Percentiles rank a stretch among this genome's conserved stretches.
phyloP scores from a whole-genome alignment of 768 basidiomycete genomes.

The Lentinula lateritia region DNA sequence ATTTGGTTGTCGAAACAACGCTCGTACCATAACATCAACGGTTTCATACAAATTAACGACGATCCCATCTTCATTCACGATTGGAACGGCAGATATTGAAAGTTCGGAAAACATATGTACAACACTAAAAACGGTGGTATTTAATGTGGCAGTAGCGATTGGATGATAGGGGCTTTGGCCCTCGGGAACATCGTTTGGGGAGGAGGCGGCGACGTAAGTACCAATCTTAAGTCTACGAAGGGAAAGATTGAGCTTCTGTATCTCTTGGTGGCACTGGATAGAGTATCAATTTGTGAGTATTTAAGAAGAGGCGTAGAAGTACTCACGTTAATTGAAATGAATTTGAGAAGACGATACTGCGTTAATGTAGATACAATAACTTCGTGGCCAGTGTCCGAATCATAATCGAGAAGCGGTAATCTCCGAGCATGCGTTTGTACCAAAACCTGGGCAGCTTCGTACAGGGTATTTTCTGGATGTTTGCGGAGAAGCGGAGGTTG shows the following conservation, averaged over 20 bases:
- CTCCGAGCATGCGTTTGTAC: constrained; percentile 95
- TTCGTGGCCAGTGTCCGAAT: constrained; percentile 91
- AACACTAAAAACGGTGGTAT: constrained; percentile 94
- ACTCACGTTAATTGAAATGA: constrained; percentile 93
- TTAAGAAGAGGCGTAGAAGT: not conserved
- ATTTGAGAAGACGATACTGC: constrained; percentile 96
- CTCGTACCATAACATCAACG: constrained; percentile 92
- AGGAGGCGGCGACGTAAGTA: constrained; percentile 71
- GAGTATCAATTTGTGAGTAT: constrained; percentile 7
- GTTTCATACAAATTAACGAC: constrained; percentile 98
- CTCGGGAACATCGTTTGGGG: constrained; percentile 38
- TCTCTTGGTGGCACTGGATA: constrained; percentile 76
- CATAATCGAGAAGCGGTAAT: constrained; percentile 88
- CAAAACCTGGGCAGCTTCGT: constrained; percentile 83
- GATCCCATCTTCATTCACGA: constrained; percentile 86
- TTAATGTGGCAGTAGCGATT: constrained; percentile 84
- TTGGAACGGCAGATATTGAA: constrained; percentile 95
- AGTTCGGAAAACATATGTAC: constrained; percentile 98
- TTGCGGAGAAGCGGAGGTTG: constrained; percentile 87
- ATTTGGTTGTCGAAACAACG: constrained; percentile 8
- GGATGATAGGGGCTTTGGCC: constrained; percentile 78
- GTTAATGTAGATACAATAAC: constrained; percentile 94
- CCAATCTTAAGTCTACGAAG: constrained; percentile 89
- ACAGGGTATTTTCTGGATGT: constrained; percentile 82
- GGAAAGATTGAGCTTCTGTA: constrained; percentile 72